Conservation (phyloP, 2,329 filamentous ascomycete species). For the Trichoderma afroharzianum region DNA sequence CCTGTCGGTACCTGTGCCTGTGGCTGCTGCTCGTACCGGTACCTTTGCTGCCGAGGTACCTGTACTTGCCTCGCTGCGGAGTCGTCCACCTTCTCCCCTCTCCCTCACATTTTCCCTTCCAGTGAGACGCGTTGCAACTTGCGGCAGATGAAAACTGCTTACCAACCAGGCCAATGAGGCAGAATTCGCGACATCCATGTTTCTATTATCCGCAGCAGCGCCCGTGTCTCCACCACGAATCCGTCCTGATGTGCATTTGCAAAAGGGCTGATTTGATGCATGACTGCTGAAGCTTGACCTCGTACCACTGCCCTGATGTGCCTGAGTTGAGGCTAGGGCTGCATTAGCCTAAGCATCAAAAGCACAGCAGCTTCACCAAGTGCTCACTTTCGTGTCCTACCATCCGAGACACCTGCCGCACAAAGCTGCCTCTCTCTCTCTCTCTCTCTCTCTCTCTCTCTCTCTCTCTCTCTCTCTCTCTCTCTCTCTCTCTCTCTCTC, state of each 20-base stretch:
- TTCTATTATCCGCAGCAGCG: slow-evolving; percentile 1
- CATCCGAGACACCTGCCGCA: not conserved
- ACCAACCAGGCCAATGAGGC: slow-evolving; percentile 1
- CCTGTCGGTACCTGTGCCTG: not conserved
- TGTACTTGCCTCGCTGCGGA: not conserved
- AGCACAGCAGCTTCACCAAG: not conserved
- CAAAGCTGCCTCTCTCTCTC: too few species aligned
- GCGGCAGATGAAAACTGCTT: not conserved
- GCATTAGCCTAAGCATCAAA: not conserved
- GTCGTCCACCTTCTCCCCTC: not conserved
- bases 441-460: too few species aligned
- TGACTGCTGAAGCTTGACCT: not conserved
- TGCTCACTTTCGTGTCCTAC: not conserved
- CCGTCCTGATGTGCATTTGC: not conserved
- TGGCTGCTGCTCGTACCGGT: not conserved
- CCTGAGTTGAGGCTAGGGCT: not conserved
- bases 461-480: too few species aligned
- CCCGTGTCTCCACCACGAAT: not conserved
- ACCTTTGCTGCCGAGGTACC: not conserved
- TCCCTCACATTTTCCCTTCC: not conserved
- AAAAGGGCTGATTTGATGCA: not conserved
- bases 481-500: too few species aligned
- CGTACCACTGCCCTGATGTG: not conserved
- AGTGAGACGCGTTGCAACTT: not conserved
- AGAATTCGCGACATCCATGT: not conserved